Percentiles rank a stretch among this genome's conserved stretches.
phyloP scores from a whole-genome alignment of 2,329 filamentous ascomycete genomes.

The Daldinia sp. region DNA sequence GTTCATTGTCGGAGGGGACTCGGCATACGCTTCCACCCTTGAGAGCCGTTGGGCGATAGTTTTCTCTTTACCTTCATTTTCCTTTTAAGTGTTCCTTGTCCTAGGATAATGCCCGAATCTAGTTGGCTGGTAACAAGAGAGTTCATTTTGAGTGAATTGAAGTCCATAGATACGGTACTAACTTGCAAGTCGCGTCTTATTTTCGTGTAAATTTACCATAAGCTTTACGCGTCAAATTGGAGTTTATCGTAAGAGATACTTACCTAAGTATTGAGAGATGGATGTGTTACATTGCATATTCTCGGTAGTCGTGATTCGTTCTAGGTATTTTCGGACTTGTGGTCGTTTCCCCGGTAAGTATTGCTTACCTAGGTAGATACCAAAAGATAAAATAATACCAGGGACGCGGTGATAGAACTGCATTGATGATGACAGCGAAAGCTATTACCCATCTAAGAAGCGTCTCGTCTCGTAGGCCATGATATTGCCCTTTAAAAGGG shows the following conservation, averaged over 20 bases:
- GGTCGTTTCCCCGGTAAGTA: background rate
- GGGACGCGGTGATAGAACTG: background rate
- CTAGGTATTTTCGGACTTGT: background rate
- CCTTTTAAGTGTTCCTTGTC: background rate
- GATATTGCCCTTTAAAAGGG: background rate
- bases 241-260: background rate
- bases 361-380: no score
- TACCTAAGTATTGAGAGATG: background rate
- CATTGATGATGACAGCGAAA: background rate
- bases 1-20: background rate
- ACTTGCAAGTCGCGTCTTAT: constrained; percentile 6
- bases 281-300: constrained; percentile 17
- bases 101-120: background rate
- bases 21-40: constrained; percentile 21
- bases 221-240: background rate
- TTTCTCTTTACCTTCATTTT: constrained; percentile 11
- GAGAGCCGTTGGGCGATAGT: background rate
- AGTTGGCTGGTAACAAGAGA: background rate
- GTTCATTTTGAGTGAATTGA: background rate
- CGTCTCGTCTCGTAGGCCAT: background rate
- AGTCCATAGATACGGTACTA: background rate
- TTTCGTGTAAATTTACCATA: background rate
- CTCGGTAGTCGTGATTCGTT: background rate
- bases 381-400: no score
- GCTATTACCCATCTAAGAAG: background rate